Base-by-base conservation (phyloP, 2,329 filamentous ascomycete species). In the Hymenoscyphus linearis region DNA sequence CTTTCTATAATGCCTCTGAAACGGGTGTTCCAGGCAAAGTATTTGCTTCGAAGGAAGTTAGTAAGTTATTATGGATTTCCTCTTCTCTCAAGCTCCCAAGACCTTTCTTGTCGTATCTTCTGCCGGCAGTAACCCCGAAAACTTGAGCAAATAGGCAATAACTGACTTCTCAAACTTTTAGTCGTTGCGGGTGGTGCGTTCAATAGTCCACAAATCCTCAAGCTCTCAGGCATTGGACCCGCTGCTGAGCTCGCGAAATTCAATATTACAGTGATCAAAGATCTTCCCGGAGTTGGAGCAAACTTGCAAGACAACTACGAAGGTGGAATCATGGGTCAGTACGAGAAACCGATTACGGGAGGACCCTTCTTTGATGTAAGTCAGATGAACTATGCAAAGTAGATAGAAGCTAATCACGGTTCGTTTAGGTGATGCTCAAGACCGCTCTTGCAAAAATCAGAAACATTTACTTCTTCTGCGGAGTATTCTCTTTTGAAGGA, bases 251-350 rank as follows among this genome's bases (percentile, higher is more conserved):
- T 79, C 9, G 27, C 68, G 35, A 65, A 64, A 25, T 66, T 80
- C 67, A 71, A 74, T 34, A 85, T 87, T 61, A 71, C 76, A 2
- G 75, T 85, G 4, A 66, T 85, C 34, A 83, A 59, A 4, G 78
- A 88, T 68, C 76, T 85, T 1, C 85, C 84, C 0, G 85, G 88
- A 13, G 85, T 89, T 16, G 86, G 85, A 36, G 77, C 75, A 34
- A 86, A 87, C 72, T 5, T 36, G 16, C 52, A 55, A 55, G 52
- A 55, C 12, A 55, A 55, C 18, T 55, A 55, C 31, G 52, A 55
- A 18, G 52, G 52, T 31, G 52, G 52, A n/a, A 31, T 55, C 12
- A 31, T 55, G 27, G 52, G 52, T 18, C n/a, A 31, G 12, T 55
- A 35, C 16, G 18, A 37, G 18, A 35, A 55, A 25, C n/a, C 10